These are phyloP conservation scores for Lodderomyces beijingensis DNA, from an alignment of 1,139 yeast species.

Conservation along the genomic window DNA sequence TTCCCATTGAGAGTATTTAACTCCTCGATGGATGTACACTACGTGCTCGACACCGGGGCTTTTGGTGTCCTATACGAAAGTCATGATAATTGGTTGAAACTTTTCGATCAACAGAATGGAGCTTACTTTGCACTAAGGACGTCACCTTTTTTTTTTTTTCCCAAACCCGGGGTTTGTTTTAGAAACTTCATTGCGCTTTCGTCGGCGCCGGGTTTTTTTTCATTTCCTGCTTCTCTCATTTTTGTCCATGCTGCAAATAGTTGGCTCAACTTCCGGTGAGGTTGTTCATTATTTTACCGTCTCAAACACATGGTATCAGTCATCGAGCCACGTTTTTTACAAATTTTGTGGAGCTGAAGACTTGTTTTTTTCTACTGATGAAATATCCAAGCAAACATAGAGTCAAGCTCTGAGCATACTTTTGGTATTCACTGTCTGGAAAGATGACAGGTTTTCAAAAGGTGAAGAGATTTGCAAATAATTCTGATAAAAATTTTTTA, in stretches of 20 bases:
- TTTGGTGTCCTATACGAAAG: slow-evolving; percentile 66
- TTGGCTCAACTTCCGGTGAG: slow-evolving; percentile 2
- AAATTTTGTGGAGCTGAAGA: too few relatives aligned
- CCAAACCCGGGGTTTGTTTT: slow-evolving; percentile 26
- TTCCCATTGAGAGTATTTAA: slow-evolving; percentile 6
- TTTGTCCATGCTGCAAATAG: not conserved
- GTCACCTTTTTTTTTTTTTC: slow-evolving; percentile 24
- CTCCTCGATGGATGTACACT: slow-evolving; percentile 9
- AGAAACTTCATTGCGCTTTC: slow-evolving; percentile 49
- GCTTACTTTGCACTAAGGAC: slow-evolving; percentile 77
- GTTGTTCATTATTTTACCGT: slow-evolving; percentile 2
- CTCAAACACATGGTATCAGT: slow-evolving; percentile 7
- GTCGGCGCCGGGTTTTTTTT: slow-evolving; percentile 57
- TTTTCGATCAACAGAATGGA: slow-evolving; percentile 72
- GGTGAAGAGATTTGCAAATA: slow-evolving; percentile 36
- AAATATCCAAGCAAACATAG: slow-evolving; percentile 78
- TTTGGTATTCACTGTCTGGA: slow-evolving; percentile 44
- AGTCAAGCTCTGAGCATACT: slow-evolving; percentile 82
- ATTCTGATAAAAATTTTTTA: slow-evolving; percentile 21
- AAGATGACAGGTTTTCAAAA: slow-evolving; percentile 39
- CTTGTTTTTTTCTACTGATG: slow-evolving; percentile 45
- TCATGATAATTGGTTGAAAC: slow-evolving; percentile 61
- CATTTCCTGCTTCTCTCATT: not conserved
- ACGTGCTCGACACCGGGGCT: slow-evolving; percentile 55
- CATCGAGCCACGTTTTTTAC: slow-evolving; percentile 6